These are phyloP conservation scores for Penicillium paradoxum DNA, from an alignment of 495 filamentous ascomycete genomes.

Conservation along the genomic window DNA sequence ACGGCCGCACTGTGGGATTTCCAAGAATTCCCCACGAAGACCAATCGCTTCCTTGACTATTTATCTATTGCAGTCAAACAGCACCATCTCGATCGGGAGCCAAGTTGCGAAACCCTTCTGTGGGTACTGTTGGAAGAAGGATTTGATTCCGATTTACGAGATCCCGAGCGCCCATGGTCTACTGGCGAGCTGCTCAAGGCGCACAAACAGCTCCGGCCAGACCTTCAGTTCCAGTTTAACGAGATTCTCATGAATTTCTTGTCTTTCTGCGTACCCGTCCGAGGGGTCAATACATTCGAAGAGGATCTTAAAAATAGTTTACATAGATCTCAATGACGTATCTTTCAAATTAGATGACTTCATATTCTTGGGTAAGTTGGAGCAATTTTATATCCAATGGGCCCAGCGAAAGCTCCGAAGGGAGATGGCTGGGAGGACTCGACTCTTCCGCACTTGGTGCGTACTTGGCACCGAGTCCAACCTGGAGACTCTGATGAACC, in stretches of 20 bases:
- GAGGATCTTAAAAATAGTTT: conserved; percentile 19
- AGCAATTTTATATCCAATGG: too few relatives aligned
- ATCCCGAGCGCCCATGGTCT: conserved; percentile 38
- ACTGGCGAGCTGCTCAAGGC: conserved; percentile 34
- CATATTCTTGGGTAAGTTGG: too few relatives aligned
- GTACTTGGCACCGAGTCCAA: too few relatives aligned
- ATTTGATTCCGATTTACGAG: conserved; percentile 33
- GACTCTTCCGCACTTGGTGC: too few relatives aligned
- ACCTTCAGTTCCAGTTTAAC: conserved; percentile 41
- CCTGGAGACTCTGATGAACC: too few relatives aligned
- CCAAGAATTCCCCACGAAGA: conserved; percentile 29
- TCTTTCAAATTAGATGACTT: too few relatives aligned
- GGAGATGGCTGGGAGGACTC: too few relatives aligned
- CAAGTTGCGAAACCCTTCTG: conserved; percentile 41
- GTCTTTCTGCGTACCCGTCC: conserved; percentile 28
- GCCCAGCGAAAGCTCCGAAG: too few relatives aligned
- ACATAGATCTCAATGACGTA: not conserved
- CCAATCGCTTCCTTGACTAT: conserved; percentile 32
- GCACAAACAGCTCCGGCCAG: conserved; percentile 36
- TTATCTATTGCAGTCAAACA: conserved; percentile 22
- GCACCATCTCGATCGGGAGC: conserved; percentile 35
- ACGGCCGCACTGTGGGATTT: conserved; percentile 38
- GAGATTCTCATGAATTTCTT: conserved; percentile 42
- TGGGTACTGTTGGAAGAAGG: conserved; percentile 40
- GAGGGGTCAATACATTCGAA: conserved; percentile 34